Base-by-base conservation (phyloP, 805 yeast genomes). In the Yamadazyma endophytica region DNA sequence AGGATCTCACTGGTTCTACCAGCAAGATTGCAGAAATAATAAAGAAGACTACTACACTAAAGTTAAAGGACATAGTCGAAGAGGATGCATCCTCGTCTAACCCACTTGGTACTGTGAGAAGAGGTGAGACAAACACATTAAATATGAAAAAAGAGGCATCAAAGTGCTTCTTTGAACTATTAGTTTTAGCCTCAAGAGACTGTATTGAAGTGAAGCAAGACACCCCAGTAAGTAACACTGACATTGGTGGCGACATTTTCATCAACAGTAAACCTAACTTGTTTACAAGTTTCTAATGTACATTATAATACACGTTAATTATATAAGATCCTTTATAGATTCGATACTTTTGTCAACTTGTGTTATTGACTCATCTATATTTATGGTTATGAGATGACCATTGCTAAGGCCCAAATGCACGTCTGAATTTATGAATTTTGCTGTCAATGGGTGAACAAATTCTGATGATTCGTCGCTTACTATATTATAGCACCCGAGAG, bases 161-260 rank as follows among this genome's bases (percentile, higher is more conserved):
- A 2, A 71, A 76, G 46, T 68, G 84, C 32, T 88, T 88, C 56
- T 88, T 87, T 47, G 95, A 88, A 52, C 54, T 88, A 51, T 64
- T 88, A 44, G 90, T 87, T 3, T 64, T 88, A 35, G 94, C 94
- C 2, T 80, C 92, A 5, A 68, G 77, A 26, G 88, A 82, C 44
- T 79, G 90, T 32, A 61, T 88, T 27, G 61, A 64, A 11, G 54
- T 87, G 24, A 57, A 73, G 21, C 95, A 86, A 58, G 64, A 68
- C 15, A 21, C 25, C 13, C 40, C 38, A n/a, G 39, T 11, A 27
- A 11, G 32, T n/a, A 42, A 40, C 11, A 47, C 49, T 8, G 46
- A 46, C 9, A 46, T 81, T 13, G 85, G 79, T 42, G 81, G 79
- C 4, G 75, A 71, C 22, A 78, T 86, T 35, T 44, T 41, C n/a